Evolutionary conservation across 805 yeast genomes (phyloP).

Genomic region (Lachancea dasiensis): DNA sequence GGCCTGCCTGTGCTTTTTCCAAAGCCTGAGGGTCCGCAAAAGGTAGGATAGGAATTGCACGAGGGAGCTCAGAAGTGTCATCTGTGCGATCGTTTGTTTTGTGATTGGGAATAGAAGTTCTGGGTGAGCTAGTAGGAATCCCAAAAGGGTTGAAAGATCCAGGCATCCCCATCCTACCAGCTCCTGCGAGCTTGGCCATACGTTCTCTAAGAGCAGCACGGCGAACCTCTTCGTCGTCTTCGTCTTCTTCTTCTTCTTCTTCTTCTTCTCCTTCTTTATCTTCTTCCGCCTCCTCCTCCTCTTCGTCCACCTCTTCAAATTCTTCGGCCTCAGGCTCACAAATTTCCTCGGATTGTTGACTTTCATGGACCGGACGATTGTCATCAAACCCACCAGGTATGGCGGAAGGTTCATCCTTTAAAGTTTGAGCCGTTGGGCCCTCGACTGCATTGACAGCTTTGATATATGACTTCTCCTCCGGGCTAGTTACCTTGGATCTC

Average conservation of each 20-base stretch:
- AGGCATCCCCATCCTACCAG: constrained; percentile 59
- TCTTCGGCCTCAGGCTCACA: not conserved
- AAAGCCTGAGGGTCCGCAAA: constrained; percentile 38
- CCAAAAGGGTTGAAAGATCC: constrained; percentile 41
- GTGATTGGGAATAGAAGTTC: constrained; percentile 22
- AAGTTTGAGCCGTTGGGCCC: too few relatives aligned
- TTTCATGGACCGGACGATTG: too few relatives aligned
- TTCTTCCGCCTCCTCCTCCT: constrained; percentile 19
- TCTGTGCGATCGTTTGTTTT: constrained; percentile 14
- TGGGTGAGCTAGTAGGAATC: constrained; percentile 24
- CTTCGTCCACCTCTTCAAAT: constrained; percentile 15
- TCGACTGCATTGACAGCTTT: too few relatives aligned
- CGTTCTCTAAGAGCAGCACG: constrained; percentile 78
- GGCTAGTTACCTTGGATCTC: too few relatives aligned
- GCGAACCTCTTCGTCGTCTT: constrained; percentile 69
- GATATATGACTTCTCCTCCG: too few relatives aligned
- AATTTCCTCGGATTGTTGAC: not conserved
- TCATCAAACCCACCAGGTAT: too few relatives aligned
- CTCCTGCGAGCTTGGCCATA: constrained; percentile 93
- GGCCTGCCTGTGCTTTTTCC: constrained; percentile 19
- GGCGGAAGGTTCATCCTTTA: too few relatives aligned
- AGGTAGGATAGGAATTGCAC: constrained; percentile 51
- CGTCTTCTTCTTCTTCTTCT: constrained; percentile 45
- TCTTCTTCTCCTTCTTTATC: constrained; percentile 32
- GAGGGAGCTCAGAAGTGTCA: constrained; percentile 21